phyloP scores from a whole-genome alignment of 768 basidiomycete species.

The Leccinum rimulosum region DNA sequence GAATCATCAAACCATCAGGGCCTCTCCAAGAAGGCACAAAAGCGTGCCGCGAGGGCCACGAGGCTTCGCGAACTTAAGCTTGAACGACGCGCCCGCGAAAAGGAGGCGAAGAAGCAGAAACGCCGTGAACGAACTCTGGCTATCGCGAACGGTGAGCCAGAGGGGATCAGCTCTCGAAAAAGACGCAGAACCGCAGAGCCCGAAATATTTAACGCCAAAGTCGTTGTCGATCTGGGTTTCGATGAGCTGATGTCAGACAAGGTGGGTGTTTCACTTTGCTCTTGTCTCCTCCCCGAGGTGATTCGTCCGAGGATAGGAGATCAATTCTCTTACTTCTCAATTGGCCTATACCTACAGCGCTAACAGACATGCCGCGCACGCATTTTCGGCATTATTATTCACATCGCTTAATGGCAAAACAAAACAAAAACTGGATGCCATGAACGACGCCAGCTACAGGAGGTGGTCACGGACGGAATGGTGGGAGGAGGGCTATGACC shows the following conservation, averaged over 20 bases:
- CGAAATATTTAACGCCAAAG: slow-evolving; percentile 52
- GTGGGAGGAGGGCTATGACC: slow-evolving; percentile 75
- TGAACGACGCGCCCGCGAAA: slow-evolving; percentile 75
- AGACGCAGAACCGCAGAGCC: slow-evolving; percentile 35
- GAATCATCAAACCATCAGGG: slow-evolving; percentile 23
- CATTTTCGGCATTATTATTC: slow-evolving; percentile 73
- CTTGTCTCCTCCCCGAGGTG: slow-evolving; percentile 12
- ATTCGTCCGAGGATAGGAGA: slow-evolving; percentile 58
- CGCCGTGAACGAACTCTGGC: slow-evolving; percentile 58
- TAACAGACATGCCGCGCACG: slow-evolving; percentile 69
- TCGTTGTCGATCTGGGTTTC: slow-evolving; percentile 88
- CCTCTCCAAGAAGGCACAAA: slow-evolving; percentile 77
- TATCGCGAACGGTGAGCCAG: slow-evolving; percentile 46
- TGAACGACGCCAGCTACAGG: slow-evolving; percentile 65
- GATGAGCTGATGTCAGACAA: slow-evolving; percentile 93
- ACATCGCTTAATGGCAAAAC: slow-evolving; percentile 79
- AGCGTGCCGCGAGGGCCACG: slow-evolving; percentile 71
- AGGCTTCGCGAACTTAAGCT: slow-evolving; percentile 64
- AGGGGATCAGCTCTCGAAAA: slow-evolving; percentile 20
- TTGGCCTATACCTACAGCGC: slow-evolving; percentile 88
- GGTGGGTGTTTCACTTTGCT: slow-evolving; percentile 46
- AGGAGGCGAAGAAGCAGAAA: slow-evolving; percentile 73
- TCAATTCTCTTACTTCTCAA: slow-evolving; percentile 86
- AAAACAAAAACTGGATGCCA: slow-evolving; percentile 57
- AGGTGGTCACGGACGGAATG: slow-evolving; percentile 83